A percentile compares a stretch with the other conserved stretches of the same genome.
These are phyloP conservation scores for Yamagishiella unicocca DNA, from an alignment of 139 green algal genomes.

Conservation along the genomic window DNA sequence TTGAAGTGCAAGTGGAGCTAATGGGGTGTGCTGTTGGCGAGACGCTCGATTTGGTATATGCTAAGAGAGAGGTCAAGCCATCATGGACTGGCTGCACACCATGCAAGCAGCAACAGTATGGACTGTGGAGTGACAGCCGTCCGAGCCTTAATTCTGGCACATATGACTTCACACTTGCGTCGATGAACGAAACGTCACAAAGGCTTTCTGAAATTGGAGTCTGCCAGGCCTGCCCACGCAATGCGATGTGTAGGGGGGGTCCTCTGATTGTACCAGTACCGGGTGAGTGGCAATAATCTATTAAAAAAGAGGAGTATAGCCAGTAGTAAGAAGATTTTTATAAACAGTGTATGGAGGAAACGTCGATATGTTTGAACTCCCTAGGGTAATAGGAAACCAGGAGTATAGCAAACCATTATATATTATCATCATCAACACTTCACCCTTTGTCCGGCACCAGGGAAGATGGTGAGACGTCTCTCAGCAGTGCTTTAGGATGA, in stretches of 20 bases:
- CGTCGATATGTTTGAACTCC: too few species aligned
- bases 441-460: too few species aligned
- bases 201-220: not conserved
- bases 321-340: too few species aligned
- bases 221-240: not conserved
- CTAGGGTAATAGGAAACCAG: too few species aligned
- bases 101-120: not conserved
- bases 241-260: not conserved
- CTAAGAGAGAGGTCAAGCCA: too few species aligned
- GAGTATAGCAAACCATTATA: too few species aligned
- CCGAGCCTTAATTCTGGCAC: not conserved
- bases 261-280: not conserved
- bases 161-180: not conserved
- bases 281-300: not conserved
- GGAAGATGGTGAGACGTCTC: too few species aligned
- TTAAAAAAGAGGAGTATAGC: too few species aligned
- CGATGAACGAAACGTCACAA: not conserved
- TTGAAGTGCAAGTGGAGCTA: not conserved
- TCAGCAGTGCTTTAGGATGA: too few species aligned
- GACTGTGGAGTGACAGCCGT: slow-evolving; percentile 2
- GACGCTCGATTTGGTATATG: not conserved
- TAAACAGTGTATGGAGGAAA: too few species aligned
- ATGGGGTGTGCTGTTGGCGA: not conserved
- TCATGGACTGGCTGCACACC: not conserved
- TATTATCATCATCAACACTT: too few species aligned